These are phyloP conservation scores for Viola odorata DNA, from an alignment of 345 rosid genomes.

Conservation along the genomic window DNA sequence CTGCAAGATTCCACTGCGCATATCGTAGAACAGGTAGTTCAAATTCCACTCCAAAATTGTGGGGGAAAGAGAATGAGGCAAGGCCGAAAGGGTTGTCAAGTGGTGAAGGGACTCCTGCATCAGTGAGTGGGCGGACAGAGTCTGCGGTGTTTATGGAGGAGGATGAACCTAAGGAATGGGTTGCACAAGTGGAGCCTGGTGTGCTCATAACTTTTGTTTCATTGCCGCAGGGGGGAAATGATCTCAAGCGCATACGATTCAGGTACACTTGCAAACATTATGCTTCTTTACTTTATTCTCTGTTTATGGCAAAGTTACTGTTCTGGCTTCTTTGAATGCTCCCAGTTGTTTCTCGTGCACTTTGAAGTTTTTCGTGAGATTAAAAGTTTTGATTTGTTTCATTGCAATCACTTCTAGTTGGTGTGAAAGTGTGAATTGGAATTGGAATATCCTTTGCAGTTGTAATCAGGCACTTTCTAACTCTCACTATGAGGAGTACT, in stretches of 20 bases:
- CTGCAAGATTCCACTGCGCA: slow-evolving; percentile 58
- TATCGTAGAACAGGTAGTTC: slow-evolving; percentile 68
- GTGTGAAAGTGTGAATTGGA: slow-evolving; percentile 10
- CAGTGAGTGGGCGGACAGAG: slow-evolving; percentile 73
- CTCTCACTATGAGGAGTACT: neutral
- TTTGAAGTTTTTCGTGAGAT: no score
- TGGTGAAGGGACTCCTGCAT: slow-evolving; percentile 88
- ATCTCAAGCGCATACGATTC: slow-evolving; percentile 87
- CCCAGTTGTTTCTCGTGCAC: neutral
- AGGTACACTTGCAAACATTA: slow-evolving; percentile 41
- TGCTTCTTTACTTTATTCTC: neutral
- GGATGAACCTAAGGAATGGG: slow-evolving; percentile 97
- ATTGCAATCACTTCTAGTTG: neutral
- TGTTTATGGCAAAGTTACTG: neutral
- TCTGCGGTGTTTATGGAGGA: slow-evolving; percentile 77
- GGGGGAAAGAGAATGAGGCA: slow-evolving; percentile 82
- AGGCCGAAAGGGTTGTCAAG: slow-evolving; percentile 75
- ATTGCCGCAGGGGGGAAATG: slow-evolving; percentile 84
- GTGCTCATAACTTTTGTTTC: slow-evolving; percentile 92
- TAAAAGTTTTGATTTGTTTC: slow-evolving; percentile 14
- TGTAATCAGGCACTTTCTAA: neutral
- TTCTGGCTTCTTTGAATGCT: slow-evolving; percentile 10
- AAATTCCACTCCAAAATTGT: slow-evolving; percentile 55
- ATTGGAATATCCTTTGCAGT: neutral
- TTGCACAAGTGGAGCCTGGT: slow-evolving; percentile 98